phyloP scores from a whole-genome alignment of 208 protist genomes.

The Trypanosoma scelopori region DNA sequence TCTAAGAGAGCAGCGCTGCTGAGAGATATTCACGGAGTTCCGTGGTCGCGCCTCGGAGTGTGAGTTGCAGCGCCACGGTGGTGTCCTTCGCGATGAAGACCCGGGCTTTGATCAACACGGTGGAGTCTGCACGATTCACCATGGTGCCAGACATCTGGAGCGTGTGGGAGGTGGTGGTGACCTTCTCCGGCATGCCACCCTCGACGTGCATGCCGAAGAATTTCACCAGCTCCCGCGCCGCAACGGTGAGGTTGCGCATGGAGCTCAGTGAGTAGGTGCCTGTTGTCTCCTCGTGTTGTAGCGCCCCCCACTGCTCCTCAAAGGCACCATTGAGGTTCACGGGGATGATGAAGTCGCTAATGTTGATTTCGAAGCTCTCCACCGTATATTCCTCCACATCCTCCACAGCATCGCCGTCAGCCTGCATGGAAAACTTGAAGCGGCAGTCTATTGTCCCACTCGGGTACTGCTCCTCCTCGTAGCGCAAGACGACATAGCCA shows the following conservation, averaged over 20 bases:
- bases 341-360: conserved; percentile 81
- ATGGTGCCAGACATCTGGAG: conserved; percentile 78
- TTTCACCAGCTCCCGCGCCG: conserved; percentile 69
- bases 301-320: conserved; percentile 39
- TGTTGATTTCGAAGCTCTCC: conserved; percentile 80
- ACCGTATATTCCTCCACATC: conserved; percentile 83
- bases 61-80: conserved; percentile 74
- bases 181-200: conserved; percentile 67
- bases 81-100: conserved; percentile 77
- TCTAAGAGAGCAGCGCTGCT: conserved; percentile 61
- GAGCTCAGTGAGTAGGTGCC: conserved; percentile 83
- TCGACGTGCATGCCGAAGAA: conserved; percentile 89
- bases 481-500: conserved; percentile 73
- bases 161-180: conserved; percentile 72
- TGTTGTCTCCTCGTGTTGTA: conserved; percentile 61
- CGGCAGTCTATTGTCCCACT: conserved; percentile 57
- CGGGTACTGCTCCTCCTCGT: conserved; percentile 64
- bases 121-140: conserved; percentile 48
- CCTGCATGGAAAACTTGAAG: conserved; percentile 76
- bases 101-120: conserved; percentile 74
- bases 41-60: conserved; percentile 58
- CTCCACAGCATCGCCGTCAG: conserved; percentile 31
- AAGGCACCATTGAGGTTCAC: conserved; percentile 56
- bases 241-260: conserved; percentile 85
- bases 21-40: conserved; percentile 79